Percentiles rank a stretch among this genome's conserved stretches.
Evolutionary conservation across 108 stramenopile genomes (phyloP).

Genomic region (Cyclotella distinguenda): DNA sequence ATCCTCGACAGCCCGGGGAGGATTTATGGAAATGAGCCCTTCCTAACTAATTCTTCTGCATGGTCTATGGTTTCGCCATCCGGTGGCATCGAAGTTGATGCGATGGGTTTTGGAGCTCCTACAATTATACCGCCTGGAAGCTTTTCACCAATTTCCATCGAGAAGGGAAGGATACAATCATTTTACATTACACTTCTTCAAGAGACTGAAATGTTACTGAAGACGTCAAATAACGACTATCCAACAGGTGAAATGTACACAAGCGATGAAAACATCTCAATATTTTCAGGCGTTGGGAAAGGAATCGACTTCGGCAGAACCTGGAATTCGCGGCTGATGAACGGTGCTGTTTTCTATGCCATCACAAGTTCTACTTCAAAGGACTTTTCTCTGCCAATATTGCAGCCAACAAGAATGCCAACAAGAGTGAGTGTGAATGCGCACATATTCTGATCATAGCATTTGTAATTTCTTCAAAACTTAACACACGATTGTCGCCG

Average conservation of each 20-base stretch:
- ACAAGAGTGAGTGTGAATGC: background rate
- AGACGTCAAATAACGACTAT: constrained; percentile 18
- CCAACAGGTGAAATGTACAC: constrained; percentile 19
- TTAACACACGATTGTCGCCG: too few relatives aligned
- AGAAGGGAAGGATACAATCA: constrained; percentile 13
- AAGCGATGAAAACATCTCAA: constrained; percentile 15
- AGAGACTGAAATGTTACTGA: constrained; percentile 25
- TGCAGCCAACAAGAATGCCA: constrained; percentile 1
- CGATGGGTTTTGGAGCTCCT: constrained; percentile 23
- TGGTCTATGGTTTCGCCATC: constrained; percentile 22
- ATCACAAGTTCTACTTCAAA: background rate
- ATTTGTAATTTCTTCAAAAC: too few relatives aligned
- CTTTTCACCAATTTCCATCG: constrained; percentile 17
- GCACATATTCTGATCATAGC: too few relatives aligned
- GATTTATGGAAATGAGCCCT: constrained; percentile 15
- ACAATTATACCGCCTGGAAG: constrained; percentile 22
- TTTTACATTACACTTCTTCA: constrained; percentile 28
- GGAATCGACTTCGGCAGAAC: constrained; percentile 15
- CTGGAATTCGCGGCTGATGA: constrained; percentile 26
- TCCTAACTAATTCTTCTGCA: constrained; percentile 1
- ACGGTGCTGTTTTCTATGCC: constrained; percentile 21
- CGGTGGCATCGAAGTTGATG: constrained; percentile 11
- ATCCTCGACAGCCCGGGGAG: constrained; percentile 10
- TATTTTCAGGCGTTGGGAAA: constrained; percentile 20
- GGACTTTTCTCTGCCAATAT: background rate